Conservation (phyloP, 306 rosid genomes). For the Vigna mungo region DNA sequence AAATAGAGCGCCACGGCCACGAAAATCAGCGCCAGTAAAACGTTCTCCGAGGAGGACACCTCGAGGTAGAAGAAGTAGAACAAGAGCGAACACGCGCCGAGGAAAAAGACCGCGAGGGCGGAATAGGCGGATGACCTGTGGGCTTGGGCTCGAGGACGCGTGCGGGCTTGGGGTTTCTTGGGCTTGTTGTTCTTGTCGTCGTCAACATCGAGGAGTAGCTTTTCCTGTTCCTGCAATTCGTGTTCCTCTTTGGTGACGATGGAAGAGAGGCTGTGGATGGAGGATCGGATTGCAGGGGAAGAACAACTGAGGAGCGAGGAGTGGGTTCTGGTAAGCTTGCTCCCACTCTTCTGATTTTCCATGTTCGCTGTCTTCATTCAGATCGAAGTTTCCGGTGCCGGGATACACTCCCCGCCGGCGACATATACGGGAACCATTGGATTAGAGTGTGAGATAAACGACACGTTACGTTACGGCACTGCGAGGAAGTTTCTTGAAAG, state of each 20-base stretch:
- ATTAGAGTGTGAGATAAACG: not conserved
- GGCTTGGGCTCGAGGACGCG: not conserved
- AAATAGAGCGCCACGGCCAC: constrained; percentile 80
- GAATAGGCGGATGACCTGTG: not conserved
- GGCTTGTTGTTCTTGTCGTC: constrained; percentile 51
- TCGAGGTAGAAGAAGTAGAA: constrained; percentile 61
- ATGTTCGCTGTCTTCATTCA: constrained; percentile 37
- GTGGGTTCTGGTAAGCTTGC: constrained; percentile 84
- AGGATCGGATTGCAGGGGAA: constrained; percentile 92
- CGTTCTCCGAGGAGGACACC: constrained; percentile 77
- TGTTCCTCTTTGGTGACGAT: constrained; percentile 60
- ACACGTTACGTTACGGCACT: not conserved
- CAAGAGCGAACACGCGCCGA: constrained; percentile 52
- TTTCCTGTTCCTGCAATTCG: not conserved
- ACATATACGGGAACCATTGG: constrained; percentile 54
- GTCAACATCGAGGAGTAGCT: constrained; percentile 37
- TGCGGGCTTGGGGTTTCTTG: constrained; percentile 31
- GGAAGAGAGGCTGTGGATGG: constrained; percentile 85
- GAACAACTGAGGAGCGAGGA: constrained; percentile 87
- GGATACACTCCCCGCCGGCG: constrained; percentile 58
- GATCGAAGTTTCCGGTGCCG: constrained; percentile 49
- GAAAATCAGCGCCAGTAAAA: constrained; percentile 73
- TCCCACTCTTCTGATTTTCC: constrained; percentile 78
- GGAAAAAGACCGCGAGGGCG: constrained; percentile 18
- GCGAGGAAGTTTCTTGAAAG: not conserved